These are phyloP conservation scores for Suillus luteus DNA, from an alignment of 768 basidiomycete genomes.

Conservation along the genomic window DNA sequence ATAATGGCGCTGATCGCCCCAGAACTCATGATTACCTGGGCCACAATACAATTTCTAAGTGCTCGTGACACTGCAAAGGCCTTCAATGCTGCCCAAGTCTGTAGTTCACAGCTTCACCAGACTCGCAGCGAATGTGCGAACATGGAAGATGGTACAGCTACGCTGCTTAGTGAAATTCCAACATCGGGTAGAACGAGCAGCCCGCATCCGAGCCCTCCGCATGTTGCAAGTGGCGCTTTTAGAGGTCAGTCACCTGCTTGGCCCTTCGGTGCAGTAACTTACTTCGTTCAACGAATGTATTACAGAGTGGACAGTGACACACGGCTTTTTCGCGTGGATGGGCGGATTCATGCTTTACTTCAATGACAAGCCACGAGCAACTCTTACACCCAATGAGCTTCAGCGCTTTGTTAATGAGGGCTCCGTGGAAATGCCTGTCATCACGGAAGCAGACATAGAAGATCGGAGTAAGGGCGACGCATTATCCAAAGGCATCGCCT, in stretches of 20 bases:
- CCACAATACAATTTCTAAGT: constrained; percentile 26
- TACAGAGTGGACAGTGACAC: constrained; percentile 12
- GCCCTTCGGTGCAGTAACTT: background rate
- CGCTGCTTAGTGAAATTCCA: background rate
- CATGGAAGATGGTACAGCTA: background rate
- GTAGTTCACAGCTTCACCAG: background rate
- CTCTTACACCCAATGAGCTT: background rate
- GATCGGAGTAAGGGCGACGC: constrained; percentile 24
- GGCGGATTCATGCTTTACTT: constrained; percentile 23
- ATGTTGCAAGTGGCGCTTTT: background rate
- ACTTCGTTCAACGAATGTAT: background rate
- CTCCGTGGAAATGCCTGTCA: constrained; percentile 15
- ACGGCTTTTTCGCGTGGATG: constrained; percentile 25
- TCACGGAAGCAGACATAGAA: background rate
- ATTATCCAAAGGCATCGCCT: constrained; percentile 36
- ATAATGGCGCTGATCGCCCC: constrained; percentile 29
- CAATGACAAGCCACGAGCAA: constrained; percentile 3
- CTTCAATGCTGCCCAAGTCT: background rate
- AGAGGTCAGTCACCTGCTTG: background rate
- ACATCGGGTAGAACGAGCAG: background rate
- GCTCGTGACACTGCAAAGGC: constrained; percentile 12
- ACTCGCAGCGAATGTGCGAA: background rate
- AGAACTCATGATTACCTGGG: constrained; percentile 33
- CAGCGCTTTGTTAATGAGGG: background rate
- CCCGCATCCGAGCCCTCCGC: background rate